Base-by-base conservation (phyloP, 129 eudicot species). In the Pseudognaphalium luteoalbum region DNA sequence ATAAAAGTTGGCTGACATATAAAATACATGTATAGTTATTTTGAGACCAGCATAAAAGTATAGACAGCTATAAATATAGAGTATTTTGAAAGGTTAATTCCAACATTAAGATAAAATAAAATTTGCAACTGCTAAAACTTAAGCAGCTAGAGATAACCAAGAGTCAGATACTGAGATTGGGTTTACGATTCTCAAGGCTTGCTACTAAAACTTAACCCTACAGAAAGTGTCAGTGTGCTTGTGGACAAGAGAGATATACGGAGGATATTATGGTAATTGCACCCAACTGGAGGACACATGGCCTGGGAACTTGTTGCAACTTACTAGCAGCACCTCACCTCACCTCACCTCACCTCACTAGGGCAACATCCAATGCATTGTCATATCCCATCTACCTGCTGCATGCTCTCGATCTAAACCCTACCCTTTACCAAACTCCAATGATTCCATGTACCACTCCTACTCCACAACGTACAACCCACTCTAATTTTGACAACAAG, bases 341-440 rank as follows among this genome's bases (percentile, higher is more conserved):
- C n/a, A n/a, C n/a, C n/a, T n/a, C n/a, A n/a, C n/a, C n/a, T n/a
- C 51, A 44, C 16, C 51, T 37, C 42, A 9, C 67, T 64, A 64
- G 69, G 69, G 69, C 69, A 64, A 64, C 69, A 64, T 64, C 69
- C 69, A 64, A 64, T 2, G 41, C 69, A 64, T 64, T 32, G 69
- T 64, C 69, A 64, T 64, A 64, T 64, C 69, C 69, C 69, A 64
- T 64, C 69, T 64, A 16, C 69, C 69, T 64, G 14, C 60, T 56
- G 61, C 61, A 56, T 56, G 61, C 61, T 2, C 51, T 44, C 12
- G 11, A 39, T 39, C 51, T 56, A n/a, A 15, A 54, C 19, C 20
- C 61, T 56, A 54, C 20, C 0, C 7, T 54, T 17, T 56, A n/a
- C 8, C 69, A 11, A 29, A 64, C 39, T 64, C 69, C 69, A 64